Evolutionary conservation across 2,329 filamentous ascomycete genomes (phyloP).

Genomic region (Plenodomus tracheiphilus): DNA sequence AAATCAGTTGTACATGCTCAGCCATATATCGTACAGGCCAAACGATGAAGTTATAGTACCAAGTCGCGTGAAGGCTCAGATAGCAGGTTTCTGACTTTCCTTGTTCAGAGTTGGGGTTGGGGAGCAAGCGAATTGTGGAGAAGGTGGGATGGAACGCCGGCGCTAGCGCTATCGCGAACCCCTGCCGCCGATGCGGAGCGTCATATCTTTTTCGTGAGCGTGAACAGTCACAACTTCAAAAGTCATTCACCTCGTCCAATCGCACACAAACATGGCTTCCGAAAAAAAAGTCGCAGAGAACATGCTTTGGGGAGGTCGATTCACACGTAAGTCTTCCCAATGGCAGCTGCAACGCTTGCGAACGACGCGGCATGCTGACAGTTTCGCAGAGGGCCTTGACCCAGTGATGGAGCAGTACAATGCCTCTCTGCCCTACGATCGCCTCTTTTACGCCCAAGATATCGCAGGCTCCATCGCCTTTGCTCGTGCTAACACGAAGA

Average conservation of each 20-base stretch:
- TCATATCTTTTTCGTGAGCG: slow-evolving; percentile 27
- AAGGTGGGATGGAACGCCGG: not conserved
- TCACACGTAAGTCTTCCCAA: slow-evolving; percentile 29
- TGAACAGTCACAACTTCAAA: slow-evolving; percentile 25
- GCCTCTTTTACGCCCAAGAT: slow-evolving; percentile 76
- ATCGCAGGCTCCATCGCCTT: slow-evolving; percentile 81
- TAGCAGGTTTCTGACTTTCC: too few relatives aligned
- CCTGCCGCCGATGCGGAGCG: slow-evolving; percentile 31
- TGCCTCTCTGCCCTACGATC: slow-evolving; percentile 77
- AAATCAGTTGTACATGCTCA: too few relatives aligned
- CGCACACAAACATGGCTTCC: slow-evolving; percentile 31
- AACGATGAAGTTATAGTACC: too few relatives aligned
- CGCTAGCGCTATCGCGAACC: slow-evolving; percentile 7
- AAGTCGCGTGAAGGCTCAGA: too few relatives aligned
- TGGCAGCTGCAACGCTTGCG: not conserved
- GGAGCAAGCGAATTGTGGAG: not conserved
- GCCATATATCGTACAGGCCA: too few relatives aligned
- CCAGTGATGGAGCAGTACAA: slow-evolving; percentile 88
- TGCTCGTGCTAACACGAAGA: slow-evolving; percentile 76
- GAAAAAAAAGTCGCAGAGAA: slow-evolving; percentile 44
- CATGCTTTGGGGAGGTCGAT: slow-evolving; percentile 46
- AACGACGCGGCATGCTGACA: slow-evolving; percentile 10
- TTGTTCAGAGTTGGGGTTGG: not conserved
- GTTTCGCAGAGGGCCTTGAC: slow-evolving; percentile 70
- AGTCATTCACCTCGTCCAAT: slow-evolving; percentile 1